These are phyloP conservation scores for Spergularia marina DNA, from an alignment of 148 eudicot genomes.

Conservation along the genomic window DNA sequence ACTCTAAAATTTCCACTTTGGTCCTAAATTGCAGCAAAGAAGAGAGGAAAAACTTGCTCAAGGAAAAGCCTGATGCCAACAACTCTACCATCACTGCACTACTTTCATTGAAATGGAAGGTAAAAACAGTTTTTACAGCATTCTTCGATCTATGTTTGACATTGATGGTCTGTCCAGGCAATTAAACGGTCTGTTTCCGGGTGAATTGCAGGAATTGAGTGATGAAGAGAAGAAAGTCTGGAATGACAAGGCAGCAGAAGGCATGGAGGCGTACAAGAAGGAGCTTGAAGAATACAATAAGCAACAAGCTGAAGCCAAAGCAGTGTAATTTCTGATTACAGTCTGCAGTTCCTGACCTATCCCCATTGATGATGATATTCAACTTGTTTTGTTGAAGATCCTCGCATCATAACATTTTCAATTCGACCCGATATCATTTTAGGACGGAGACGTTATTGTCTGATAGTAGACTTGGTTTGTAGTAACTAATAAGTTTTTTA, in stretches of 20 bases:
- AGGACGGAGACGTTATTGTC: too few relatives aligned
- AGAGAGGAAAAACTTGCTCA: slow-evolving; percentile 59
- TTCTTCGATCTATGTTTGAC: too few relatives aligned
- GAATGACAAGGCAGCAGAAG: slow-evolving; percentile 71
- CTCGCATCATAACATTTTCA: not conserved
- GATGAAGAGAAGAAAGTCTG: slow-evolving; percentile 67
- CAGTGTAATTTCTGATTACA: slow-evolving; percentile 5
- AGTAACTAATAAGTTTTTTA: too few relatives aligned
- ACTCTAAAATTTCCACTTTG: not conserved
- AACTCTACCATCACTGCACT: slow-evolving; percentile 59
- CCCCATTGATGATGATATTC: slow-evolving; percentile 37
- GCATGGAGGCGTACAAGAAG: slow-evolving; percentile 83
- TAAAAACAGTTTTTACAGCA: slow-evolving; percentile 5
- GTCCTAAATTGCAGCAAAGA: slow-evolving; percentile 51
- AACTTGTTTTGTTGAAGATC: slow-evolving; percentile 51
- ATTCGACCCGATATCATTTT: too few relatives aligned
- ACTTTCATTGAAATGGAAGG: slow-evolving; percentile 93
- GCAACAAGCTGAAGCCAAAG: slow-evolving; percentile 22
- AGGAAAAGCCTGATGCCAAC: slow-evolving; percentile 66
- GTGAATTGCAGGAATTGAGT: slow-evolving; percentile 50
- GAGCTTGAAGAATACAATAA: slow-evolving; percentile 77
- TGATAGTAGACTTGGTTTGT: too few relatives aligned
- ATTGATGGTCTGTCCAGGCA: too few relatives aligned
- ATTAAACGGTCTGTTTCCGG: not conserved
- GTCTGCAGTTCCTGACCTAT: not conserved